Evolutionary conservation across 768 basidiomycete genomes (phyloP), one percentile per base, ranked within the genome.

Genomic region (Leccinum longicurvipes): DNA sequence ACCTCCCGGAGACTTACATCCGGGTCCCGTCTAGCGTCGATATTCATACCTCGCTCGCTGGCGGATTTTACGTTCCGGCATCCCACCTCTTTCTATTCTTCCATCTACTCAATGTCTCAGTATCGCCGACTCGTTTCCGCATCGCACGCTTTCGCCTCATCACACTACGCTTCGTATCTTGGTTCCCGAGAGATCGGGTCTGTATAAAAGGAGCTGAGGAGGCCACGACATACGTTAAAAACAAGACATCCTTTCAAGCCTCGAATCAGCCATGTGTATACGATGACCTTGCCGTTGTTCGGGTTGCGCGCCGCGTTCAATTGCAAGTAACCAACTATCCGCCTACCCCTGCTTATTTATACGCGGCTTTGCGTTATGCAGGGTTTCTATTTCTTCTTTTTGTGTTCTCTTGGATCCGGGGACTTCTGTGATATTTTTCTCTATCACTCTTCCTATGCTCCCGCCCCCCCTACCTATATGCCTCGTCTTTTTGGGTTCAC

Each of bases 11-110:
- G 31, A 39, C 47, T 60, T 63, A 63, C 61, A 60, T 70, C 68
- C 67, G 70, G 74, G 73, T 50, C 27, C 61, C 61, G 54, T 59
- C 59, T 63, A 63, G 66, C 71, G 61, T 67, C 72, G 73, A 73
- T 74, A 79, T 78, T 78, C 74, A 77, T 79, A 72, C 74, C 73
- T 76, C 76, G 69, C 70, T 70, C 63, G 74, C 66, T 71, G 66
- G 62, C 60, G 62, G 70, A 36, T 55, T 53, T 41, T 53, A 14
- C 61, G 58, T 67, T 63, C 44, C 60, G 52, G 55, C 63, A 60
- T 61, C 60, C 52, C 54, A 50, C 57, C 60, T 50, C 61, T 61
- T 63, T 63, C 56, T 53, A 51, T 59, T 63, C 65, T 42, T 63
- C 51, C 63, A 49, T 64, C 58, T 64, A 61, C 60, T 70, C 76